These are phyloP conservation scores for Otatea glauca DNA, from an alignment of 176 grass and related monocot species.

Conservation along the genomic window DNA sequence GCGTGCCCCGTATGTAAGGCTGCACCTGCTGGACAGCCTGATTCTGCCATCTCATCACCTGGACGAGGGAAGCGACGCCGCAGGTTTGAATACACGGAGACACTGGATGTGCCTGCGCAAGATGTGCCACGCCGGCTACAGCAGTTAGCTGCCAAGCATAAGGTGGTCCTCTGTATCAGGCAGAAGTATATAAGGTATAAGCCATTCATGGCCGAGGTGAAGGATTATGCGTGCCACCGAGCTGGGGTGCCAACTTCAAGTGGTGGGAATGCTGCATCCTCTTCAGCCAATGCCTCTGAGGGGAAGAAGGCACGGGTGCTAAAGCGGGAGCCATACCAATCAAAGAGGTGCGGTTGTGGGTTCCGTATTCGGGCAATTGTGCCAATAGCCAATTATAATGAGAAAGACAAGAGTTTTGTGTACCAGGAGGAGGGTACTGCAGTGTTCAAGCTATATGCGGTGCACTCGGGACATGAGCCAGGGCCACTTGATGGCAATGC, in stretches of 20 bases:
- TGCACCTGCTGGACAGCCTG: constrained; percentile 54
- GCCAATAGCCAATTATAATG: constrained; percentile 94
- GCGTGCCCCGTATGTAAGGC: constrained; percentile 78
- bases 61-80: constrained; percentile 73
- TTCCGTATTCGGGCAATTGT: constrained; percentile 98
- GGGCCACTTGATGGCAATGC: constrained; percentile 97
- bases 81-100: constrained; percentile 95
- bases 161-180: constrained; percentile 96
- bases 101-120: constrained; percentile 80
- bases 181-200: constrained; percentile 99
- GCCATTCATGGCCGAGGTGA: constrained; percentile 98
- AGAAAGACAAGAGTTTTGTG: constrained; percentile 97
- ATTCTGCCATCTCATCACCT: constrained; percentile 50
- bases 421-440: constrained; percentile 93
- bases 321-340: constrained; percentile 95
- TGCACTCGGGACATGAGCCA: constrained; percentile 93
- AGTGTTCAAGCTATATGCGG: constrained; percentile 93
- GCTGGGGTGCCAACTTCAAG: constrained; percentile 82
- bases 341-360: constrained; percentile 94
- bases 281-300: constrained; percentile 46
- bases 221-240: constrained; percentile 97
- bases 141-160: constrained; percentile 93
- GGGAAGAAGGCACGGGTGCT: constrained; percentile 80
- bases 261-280: constrained; percentile 34
- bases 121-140: constrained; percentile 85